Evolutionary conservation across 805 yeast genomes (phyloP).

Genomic region (Wickerhamiella brachini): DNA sequence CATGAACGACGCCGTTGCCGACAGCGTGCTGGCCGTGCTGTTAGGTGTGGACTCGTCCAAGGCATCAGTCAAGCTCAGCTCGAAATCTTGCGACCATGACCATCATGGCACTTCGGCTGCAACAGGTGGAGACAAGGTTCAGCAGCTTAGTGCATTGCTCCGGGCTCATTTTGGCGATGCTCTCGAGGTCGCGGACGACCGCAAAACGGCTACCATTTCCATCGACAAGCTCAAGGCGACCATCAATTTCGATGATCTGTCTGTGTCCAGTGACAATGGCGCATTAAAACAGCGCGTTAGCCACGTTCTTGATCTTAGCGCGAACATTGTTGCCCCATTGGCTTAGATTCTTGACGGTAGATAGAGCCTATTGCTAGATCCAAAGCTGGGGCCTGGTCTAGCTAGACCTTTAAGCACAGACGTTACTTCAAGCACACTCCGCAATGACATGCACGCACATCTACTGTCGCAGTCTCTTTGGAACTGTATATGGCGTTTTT

Average conservation of each 20-base stretch:
- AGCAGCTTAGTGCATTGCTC: conserved; percentile 47
- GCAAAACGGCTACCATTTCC: conserved; percentile 39
- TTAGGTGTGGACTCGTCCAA: conserved; percentile 90
- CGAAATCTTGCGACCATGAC: conserved; percentile 29
- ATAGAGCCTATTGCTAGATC: too few species aligned
- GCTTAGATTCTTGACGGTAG: too few species aligned
- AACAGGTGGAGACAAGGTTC: conserved; percentile 8
- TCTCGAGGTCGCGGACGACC: conserved; percentile 25
- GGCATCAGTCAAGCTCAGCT: conserved; percentile 80
- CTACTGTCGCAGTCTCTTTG: too few species aligned
- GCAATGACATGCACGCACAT: too few species aligned
- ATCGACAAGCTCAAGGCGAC: conserved; percentile 67
- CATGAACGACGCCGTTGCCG: conserved; percentile 88
- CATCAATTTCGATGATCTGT: conserved; percentile 48
- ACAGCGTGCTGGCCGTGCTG: conserved; percentile 77
- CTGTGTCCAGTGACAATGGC: conserved; percentile 58
- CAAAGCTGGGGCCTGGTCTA: too few species aligned
- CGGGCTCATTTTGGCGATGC: conserved; percentile 83
- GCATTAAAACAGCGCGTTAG: conserved; percentile 73
- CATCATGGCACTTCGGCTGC: conserved; percentile 22
- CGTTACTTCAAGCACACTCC: not conserved
- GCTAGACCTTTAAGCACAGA: too few species aligned
- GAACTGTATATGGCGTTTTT: too few species aligned
- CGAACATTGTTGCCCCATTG: conserved; percentile 73
- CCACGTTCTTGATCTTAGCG: conserved; percentile 64